A percentile compares a stretch with the other conserved stretches of the same genome.
phyloP scores from a whole-genome alignment of 805 yeast genomes.

The Metschnikowia drakensbergensis region DNA sequence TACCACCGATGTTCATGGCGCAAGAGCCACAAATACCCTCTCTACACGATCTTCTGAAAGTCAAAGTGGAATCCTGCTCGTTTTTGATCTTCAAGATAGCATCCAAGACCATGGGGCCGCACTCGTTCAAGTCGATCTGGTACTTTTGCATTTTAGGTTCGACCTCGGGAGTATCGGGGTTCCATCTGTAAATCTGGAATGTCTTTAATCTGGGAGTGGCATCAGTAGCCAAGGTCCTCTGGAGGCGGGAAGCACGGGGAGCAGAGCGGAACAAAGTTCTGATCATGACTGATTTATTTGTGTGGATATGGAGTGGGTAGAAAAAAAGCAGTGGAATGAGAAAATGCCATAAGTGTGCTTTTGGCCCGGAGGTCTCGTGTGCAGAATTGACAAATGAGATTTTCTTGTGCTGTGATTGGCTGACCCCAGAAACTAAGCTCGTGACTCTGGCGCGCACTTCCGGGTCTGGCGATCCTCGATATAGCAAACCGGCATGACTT shows the following conservation, averaged over 20 bases:
- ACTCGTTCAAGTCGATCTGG: slow-evolving; percentile 78
- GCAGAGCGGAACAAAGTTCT: slow-evolving; percentile 15
- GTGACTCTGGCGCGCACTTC: slow-evolving; percentile 4
- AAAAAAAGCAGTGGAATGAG: background rate
- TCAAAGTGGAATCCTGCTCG: slow-evolving; percentile 93
- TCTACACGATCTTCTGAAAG: slow-evolving; percentile 97
- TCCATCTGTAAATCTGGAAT: slow-evolving; percentile 96
- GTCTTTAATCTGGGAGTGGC: slow-evolving; percentile 63
- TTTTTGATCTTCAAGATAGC: slow-evolving; percentile 92
- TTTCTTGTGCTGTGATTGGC: slow-evolving; percentile 16
- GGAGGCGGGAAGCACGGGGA: slow-evolving; percentile 13
- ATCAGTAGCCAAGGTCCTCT: slow-evolving; percentile 30
- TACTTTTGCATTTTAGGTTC: slow-evolving; percentile 85
- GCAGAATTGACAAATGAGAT: slow-evolving; percentile 17
- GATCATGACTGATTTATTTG: slow-evolving; percentile 12
- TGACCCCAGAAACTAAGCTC: slow-evolving; percentile 16
- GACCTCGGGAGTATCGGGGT: slow-evolving; percentile 91
- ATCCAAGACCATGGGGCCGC: slow-evolving; percentile 98
- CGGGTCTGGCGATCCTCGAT: background rate
- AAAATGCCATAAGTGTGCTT: slow-evolving; percentile 3
- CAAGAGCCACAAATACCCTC: slow-evolving; percentile 99
- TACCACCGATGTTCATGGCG: slow-evolving; percentile 99
- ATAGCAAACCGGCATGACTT: background rate
- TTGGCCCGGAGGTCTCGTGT: slow-evolving; percentile 11
- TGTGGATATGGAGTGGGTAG: slow-evolving; percentile 1